Conservation (phyloP, 257 asterid genomes). For the Fraxinus americana region DNA sequence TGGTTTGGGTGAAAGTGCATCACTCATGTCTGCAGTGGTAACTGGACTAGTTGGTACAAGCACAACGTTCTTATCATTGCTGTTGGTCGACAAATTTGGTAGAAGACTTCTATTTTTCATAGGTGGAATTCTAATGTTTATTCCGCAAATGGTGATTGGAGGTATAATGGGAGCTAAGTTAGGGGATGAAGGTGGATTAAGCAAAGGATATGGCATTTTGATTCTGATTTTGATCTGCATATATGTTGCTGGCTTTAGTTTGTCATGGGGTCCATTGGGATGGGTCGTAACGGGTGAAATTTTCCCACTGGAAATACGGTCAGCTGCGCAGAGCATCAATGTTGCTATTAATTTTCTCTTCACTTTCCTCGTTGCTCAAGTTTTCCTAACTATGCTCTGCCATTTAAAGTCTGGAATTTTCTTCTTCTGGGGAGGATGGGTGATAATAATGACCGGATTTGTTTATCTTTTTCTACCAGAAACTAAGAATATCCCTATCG, state of each 20-base stretch:
- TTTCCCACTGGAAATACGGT: conserved; percentile 35
- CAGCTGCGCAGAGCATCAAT: conserved; percentile 40
- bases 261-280: conserved; percentile 45
- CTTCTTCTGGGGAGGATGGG: conserved; percentile 19
- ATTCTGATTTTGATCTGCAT: conserved; percentile 29
- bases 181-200: conserved; percentile 31
- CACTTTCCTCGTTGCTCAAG: conserved; percentile 10
- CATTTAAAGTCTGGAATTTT: conserved; percentile 18
- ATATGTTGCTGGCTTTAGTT: conserved; percentile 31
- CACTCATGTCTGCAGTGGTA: conserved; percentile 29
- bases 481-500: conserved; percentile 15
- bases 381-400: conserved; percentile 14
- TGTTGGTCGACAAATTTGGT: conserved; percentile 31
- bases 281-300: conserved; percentile 43
- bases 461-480: conserved; percentile 14
- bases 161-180: conserved; percentile 28
- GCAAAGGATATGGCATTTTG: conserved; percentile 25
- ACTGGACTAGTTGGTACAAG: conserved; percentile 26
- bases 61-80: neutral
- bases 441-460: conserved; percentile 8
- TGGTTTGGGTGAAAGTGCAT: conserved; percentile 35
- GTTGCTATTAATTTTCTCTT: conserved; percentile 4
- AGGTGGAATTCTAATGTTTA: conserved; percentile 33
- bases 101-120: conserved; percentile 35
- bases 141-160: conserved; percentile 31